Conservation (phyloP, 192 early-diverging fungal genomes). For the Backusella morwellensis region DNA sequence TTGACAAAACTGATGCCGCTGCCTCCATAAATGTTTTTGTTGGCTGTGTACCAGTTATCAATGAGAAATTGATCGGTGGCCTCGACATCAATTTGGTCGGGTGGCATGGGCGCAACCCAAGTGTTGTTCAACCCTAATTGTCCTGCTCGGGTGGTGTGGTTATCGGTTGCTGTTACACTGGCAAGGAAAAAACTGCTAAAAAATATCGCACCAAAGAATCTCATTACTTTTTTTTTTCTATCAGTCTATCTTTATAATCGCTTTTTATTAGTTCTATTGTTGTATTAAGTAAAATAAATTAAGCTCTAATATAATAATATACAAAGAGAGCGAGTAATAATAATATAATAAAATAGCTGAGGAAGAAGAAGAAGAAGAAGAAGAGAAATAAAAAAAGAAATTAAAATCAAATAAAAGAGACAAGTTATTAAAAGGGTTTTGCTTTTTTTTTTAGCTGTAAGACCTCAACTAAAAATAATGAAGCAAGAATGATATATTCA, state of each 20-base stretch:
- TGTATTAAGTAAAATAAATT: neutral
- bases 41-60: slow-evolving; percentile 2
- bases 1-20: slow-evolving; percentile 35
- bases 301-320: neutral
- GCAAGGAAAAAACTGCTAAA: neutral
- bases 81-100: neutral
- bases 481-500: neutral
- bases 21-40: slow-evolving; percentile 31
- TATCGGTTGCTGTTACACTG: neutral
- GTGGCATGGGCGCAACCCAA: slow-evolving; percentile 43
- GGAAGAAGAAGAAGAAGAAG: neutral
- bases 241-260: neutral
- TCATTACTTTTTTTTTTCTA: neutral
- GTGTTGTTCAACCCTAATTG: slow-evolving; percentile 28
- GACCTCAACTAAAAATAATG: neutral
- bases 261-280: neutral
- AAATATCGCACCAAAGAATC: neutral
- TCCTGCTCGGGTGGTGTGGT: neutral
- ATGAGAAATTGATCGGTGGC: neutral
- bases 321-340: neutral
- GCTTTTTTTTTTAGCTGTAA: neutral
- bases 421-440: slow-evolving; percentile 2
- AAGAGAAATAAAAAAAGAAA: neutral
- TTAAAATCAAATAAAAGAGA: neutral
- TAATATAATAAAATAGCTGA: neutral